A percentile compares a stretch with the other conserved stretches of the same genome.
These are phyloP conservation scores for Pestalotiopsis sp. DNA, from an alignment of 2,329 filamentous ascomycete genomes.

Conservation along the genomic window DNA sequence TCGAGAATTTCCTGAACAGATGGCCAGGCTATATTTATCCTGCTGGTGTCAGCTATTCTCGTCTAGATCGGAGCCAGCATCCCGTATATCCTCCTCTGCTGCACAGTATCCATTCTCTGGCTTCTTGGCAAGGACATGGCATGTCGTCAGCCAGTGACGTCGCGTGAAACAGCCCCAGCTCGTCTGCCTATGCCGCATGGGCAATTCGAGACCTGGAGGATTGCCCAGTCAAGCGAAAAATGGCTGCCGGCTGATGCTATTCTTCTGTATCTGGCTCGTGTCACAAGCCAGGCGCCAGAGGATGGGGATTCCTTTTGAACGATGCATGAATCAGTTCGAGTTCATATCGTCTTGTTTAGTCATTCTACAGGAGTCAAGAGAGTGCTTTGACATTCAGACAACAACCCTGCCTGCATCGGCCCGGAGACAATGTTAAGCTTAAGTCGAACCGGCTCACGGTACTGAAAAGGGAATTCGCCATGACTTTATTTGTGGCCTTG, in stretches of 20 bases:
- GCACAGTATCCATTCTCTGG: neutral
- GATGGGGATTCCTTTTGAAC: too few species aligned
- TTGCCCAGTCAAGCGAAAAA: too few species aligned
- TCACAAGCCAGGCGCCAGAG: too few species aligned
- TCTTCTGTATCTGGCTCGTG: too few species aligned
- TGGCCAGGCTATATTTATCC: neutral
- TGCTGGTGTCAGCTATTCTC: neutral
- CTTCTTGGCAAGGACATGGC: neutral
- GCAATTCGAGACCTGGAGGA: neutral
- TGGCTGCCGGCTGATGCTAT: too few species aligned
- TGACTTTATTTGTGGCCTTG: neutral
- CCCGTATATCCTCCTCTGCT: neutral
- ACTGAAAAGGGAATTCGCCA: neutral
- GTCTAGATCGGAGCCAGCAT: neutral
- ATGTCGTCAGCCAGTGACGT: neutral
- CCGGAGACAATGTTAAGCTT: neutral
- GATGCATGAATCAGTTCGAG: neutral
- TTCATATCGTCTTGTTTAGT: neutral
- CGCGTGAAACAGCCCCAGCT: neutral
- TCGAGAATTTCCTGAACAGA: neutral
- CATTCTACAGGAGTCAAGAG: neutral
- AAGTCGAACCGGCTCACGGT: neutral
- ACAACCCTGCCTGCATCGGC: neutral
- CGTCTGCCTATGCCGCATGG: neutral
- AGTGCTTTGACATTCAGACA: neutral